Base-by-base conservation (phyloP, 1,139 yeast genomes). In the Keqinozyma sinolaborantium region DNA sequence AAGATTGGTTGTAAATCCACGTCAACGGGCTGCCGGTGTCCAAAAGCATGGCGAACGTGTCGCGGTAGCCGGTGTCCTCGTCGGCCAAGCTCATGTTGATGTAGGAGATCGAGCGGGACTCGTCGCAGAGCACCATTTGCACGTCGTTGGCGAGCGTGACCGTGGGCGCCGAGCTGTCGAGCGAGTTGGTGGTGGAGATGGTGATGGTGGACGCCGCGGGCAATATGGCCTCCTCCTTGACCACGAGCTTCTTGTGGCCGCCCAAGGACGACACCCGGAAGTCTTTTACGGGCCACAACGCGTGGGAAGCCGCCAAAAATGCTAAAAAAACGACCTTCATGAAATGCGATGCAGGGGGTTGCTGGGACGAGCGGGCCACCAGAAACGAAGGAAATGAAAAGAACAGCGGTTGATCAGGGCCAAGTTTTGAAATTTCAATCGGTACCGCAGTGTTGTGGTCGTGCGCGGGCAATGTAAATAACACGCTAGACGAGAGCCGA, bases 1-100 rank as follows among this genome's bases (percentile, higher is more conserved):
- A 79, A 30, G 69, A 56, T 2, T 62, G 50, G 30, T 77, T 77
- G 47, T 77, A 78, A 3, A 80, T 65, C 87, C 87, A 80, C 2
- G 79, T 53, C 38, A 77, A 71, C 24, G 79, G 77, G 23, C 83
- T 76, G 2, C 84, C 86, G 0, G 87, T 79, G 49, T 80, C 87
- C 16, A 80, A 57, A 12, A 80, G 63, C 27, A 80, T 56, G 5
- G 75, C 73, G 46, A 69, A 78, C 20, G 57, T 58, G 21, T 53
- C 53, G 14, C 57, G 45, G 29, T 64, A 69, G 16, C 59, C 50
- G 6, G 65, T 58, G 7, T 25, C 21, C 2, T 38, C 18, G 25
- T 49, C 50, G n/a, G 34, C 16, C 2, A 60, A 34, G 8, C 49
- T 34, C 11, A 49, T 32, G 24, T 50, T 45, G 23, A 58, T 27